phyloP scores from a whole-genome alignment of 257 asterid species.

The Solanum ahanhuiri region DNA sequence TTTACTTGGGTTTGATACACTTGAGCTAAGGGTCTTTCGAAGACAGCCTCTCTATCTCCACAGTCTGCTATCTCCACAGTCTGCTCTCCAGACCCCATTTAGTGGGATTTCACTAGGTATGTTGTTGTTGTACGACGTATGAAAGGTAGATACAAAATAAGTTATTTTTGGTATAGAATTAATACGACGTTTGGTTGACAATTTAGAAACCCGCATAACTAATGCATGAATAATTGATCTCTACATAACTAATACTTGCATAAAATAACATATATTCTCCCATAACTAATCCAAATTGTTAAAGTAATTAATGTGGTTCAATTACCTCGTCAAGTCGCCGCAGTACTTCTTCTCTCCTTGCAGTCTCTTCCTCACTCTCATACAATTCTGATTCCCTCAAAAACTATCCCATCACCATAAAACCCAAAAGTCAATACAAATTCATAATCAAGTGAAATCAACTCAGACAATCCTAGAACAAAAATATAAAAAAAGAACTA shows the following conservation, averaged over 20 bases:
- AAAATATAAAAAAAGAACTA: neutral
- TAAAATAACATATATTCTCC: neutral
- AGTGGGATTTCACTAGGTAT: neutral
- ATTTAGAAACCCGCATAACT: neutral
- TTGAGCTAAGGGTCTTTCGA: neutral
- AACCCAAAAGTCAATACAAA: neutral
- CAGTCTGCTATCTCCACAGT: neutral
- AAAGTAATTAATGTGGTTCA: neutral
- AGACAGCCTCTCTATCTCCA: neutral
- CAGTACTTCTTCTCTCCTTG: constrained; percentile 6
- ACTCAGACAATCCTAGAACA: neutral
- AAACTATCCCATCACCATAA: neutral
- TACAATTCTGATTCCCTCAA: constrained; percentile 1
- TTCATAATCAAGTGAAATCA: neutral
- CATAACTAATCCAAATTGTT: neutral
- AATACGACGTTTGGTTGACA: neutral
- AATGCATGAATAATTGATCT: neutral
- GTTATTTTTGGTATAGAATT: neutral
- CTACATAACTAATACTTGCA: neutral
- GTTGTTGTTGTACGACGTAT: neutral
- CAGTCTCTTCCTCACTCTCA: constrained; percentile 4
- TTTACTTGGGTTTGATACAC: neutral
- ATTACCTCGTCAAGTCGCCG: neutral
- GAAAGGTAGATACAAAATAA: neutral
- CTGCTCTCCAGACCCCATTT: neutral